Base-by-base conservation (phyloP, 805 yeast species). In the Zygosaccharomyces lentus region DNA sequence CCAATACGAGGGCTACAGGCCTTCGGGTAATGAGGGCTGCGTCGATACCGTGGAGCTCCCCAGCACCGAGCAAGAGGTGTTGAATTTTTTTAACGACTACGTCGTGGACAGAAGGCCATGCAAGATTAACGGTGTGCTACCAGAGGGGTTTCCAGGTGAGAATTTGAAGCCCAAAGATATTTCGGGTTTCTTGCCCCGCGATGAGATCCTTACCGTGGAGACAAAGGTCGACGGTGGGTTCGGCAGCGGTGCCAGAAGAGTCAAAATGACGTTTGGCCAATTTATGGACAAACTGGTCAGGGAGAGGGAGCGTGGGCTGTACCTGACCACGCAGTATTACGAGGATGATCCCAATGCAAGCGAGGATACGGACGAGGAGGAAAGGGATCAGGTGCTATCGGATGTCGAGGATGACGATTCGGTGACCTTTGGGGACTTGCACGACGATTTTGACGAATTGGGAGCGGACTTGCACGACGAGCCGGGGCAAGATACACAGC, bases 301-400 rank as follows among this genome's bases (percentile, higher is more conserved):
- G 2, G 49, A 48, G 2, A 80, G 77, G 1, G 77, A 76, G 13
- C 72, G 64, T 24, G 62, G 69, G 0, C 70, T 75, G 46, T 84
- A 84, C 52, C 66, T 84, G 59, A 84, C 90, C 1, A 84, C 90
- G 0, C 90, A 84, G 53, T 84, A 84, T 56, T 66, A 53, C 2
- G 81, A 75, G 40, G 75, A 75, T 47, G 74, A 54, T 37, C 56
- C 57, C 15, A 52, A 51, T 23, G 45, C 47, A 15, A 57, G 52
- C 9, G 60, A 56, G 15, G 58, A 52, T n/a, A 60, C 58, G 15
- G 63, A 56, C 19, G 41, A 38, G 23, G 51, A 51, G 6, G 54
- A 48, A 31, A 48, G 40, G 26, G 56, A 52, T 23, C 56, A 52
- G 13, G 49, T 51, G 3, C 41, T 52, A 19, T 49, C 50, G 16